Base-by-base conservation (phyloP, 2,329 filamentous ascomycete genomes). In the Sclerotinia subarctica region DNA sequence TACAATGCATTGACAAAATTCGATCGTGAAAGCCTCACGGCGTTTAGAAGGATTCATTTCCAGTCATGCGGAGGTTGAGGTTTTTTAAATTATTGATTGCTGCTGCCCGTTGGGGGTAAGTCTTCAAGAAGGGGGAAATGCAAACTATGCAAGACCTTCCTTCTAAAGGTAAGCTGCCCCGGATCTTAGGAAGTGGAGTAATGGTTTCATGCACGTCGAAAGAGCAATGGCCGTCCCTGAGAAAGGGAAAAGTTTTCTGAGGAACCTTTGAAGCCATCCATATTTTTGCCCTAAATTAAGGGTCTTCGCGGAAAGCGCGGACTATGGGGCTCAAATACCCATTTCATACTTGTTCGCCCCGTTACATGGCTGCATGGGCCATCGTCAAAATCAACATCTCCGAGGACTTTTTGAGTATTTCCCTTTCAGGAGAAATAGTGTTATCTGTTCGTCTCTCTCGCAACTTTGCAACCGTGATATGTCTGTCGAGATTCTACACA, bases 1-100 rank as follows among this genome's bases (percentile, higher is more conserved):
- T 51, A 63, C 29, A 38, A 42, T 63, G 59, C 59, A 63, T 51
- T 38, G 59, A 63, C 59, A 21, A 38, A 51, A 19, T 42, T 51
- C 26, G 46, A 52, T 63, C 54, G 38, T 52, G 32, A 62, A 62
- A 67, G 47, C 64, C 62, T 53, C 56, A 66, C 46, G 38, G 64
- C 35, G 46, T 15, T 49, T 35, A 26, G 10, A 46, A 52, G 44
- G 26, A 15, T 67, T 62, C 32, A 24, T 52, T 52, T 58, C 54
- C 10, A 46, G 56, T 66, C 56, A 51, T 62, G 44, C 56, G 56
- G 56, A 29, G n/a, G n/a, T 60, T 32, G 26, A 52, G 42, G 47
- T 58, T 51, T 62, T 35, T 42, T 17, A 47, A 44, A 42, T 24
- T 32, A 19, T 51, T 42, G 38, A 42, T 62, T 42, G 35, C 35